Conservation (phyloP, 768 basidiomycete genomes). For the Leccinum barrowsii region DNA sequence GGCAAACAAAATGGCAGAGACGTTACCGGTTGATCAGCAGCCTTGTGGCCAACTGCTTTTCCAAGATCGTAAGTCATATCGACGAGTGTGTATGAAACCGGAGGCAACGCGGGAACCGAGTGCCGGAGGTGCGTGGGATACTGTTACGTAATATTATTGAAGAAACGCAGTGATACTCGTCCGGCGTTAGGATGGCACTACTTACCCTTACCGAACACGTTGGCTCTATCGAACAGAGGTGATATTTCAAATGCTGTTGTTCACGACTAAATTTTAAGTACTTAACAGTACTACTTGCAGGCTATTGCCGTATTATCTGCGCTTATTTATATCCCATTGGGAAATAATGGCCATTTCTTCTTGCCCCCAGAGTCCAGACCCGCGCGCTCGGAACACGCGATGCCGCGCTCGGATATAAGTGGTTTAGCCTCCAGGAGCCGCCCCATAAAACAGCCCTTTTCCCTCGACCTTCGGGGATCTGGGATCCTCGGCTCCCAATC, state of each 20-base stretch:
- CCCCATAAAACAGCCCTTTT: background rate
- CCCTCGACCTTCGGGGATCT: background rate
- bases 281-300: background rate
- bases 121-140: background rate
- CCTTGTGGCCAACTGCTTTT: conserved; percentile 60
- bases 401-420: conserved; percentile 1
- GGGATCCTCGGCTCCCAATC: background rate
- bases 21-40: conserved; percentile 52
- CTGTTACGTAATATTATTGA: background rate
- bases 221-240: background rate
- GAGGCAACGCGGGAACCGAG: background rate
- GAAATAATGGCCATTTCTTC: background rate
- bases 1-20: conserved; percentile 1
- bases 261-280: background rate
- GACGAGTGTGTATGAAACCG: background rate
- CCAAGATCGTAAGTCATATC: conserved; percentile 57
- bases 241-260: background rate
- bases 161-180: background rate
- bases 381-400: background rate
- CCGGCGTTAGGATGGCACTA: background rate
- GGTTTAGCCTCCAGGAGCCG: background rate
- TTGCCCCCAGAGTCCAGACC: background rate
- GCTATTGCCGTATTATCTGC: background rate
- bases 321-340: background rate
- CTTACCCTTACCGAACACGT: background rate